phyloP scores from a whole-genome alignment of 2,329 filamentous ascomycete genomes.

The Chrysoporthe cubensis region DNA sequence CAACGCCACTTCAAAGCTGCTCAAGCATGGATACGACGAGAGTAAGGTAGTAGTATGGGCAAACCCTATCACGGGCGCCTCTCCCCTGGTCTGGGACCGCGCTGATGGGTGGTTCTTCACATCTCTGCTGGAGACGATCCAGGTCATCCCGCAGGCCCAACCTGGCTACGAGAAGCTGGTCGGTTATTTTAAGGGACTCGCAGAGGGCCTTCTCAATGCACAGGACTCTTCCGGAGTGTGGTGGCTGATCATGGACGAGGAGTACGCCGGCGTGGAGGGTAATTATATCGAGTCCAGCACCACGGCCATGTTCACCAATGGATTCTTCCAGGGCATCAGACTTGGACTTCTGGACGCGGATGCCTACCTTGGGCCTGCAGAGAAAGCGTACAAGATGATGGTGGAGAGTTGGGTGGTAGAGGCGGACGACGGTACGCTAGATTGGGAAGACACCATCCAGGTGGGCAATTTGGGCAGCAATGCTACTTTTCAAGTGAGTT shows the following conservation, averaged over 20 bases:
- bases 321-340: constrained; percentile 44
- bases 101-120: constrained; percentile 57
- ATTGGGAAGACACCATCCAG: constrained; percentile 51
- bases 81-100: constrained; percentile 56
- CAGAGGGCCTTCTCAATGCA: constrained; percentile 19
- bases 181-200: constrained; percentile 17
- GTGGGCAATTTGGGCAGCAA: constrained; percentile 51
- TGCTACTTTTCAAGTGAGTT: constrained; percentile 48
- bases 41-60: constrained; percentile 55
- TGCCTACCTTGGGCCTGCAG: constrained; percentile 38
- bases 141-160: constrained; percentile 20
- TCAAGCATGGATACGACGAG: constrained; percentile 60
- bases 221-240: constrained; percentile 25
- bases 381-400: constrained; percentile 45
- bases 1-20: constrained; percentile 45
- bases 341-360: constrained; percentile 37
- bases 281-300: constrained; percentile 53
- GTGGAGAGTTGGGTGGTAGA: constrained; percentile 46
- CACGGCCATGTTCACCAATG: constrained; percentile 49
- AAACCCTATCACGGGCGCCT: constrained; percentile 51
- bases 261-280: constrained; percentile 41
- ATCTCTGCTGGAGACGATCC: constrained; percentile 26
- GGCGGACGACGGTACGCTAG: constrained; percentile 47
- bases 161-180: constrained; percentile 13
- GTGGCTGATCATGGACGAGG: constrained; percentile 47